Conservation (phyloP, 768 basidiomycete genomes). For the Dioszegia crocea region DNA sequence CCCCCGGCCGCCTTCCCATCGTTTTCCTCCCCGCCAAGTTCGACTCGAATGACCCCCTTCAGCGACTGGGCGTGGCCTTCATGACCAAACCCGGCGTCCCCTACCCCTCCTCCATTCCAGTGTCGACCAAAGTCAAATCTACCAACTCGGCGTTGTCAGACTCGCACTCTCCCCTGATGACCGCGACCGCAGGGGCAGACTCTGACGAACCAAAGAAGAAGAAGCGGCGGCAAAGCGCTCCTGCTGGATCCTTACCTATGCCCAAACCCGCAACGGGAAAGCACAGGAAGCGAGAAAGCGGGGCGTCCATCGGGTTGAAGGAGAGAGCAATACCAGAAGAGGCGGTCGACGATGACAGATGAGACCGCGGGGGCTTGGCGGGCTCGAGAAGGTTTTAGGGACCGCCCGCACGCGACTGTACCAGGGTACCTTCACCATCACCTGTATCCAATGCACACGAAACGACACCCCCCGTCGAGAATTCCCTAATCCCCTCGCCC, state of each 20-base stretch:
- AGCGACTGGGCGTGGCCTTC: slow-evolving; percentile 38
- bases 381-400: no score
- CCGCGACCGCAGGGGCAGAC: background rate
- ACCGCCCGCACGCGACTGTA: no score
- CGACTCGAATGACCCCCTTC: slow-evolving; percentile 34
- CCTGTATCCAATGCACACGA: no score
- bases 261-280: background rate
- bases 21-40: slow-evolving; percentile 46
- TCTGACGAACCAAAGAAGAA: slow-evolving; percentile 25
- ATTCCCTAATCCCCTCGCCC: no score
- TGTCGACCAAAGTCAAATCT: background rate
- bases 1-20: slow-evolving; percentile 25
- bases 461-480: no score
- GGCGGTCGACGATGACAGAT: background rate
- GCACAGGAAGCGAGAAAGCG: slow-evolving; percentile 1
- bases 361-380: background rate
- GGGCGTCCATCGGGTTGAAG: background rate
- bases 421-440: no score
- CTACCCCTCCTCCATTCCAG: slow-evolving; percentile 3
- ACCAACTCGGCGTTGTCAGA: background rate
- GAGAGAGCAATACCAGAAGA: background rate
- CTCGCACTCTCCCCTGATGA: background rate
- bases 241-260: slow-evolving; percentile 1
- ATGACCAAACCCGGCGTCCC: slow-evolving; percentile 36
- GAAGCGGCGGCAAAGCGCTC: slow-evolving; percentile 33